Conservation (phyloP, 2,329 filamentous ascomycete species). For the Colletotrichum brevisporum region DNA sequence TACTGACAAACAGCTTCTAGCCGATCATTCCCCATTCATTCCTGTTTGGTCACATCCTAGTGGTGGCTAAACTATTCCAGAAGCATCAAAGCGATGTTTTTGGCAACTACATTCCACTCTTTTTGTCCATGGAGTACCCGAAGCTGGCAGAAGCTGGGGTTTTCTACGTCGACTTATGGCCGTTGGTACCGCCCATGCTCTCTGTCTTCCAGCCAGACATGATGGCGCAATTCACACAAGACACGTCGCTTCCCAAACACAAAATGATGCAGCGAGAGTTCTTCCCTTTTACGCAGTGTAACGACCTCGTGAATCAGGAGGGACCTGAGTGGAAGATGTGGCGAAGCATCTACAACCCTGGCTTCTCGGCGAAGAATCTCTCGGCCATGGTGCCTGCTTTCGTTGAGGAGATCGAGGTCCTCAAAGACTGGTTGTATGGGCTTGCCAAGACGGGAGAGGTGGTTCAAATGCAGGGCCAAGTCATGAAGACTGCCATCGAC, state of each 20-base stretch:
- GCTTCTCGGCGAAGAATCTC: slow-evolving; percentile 54
- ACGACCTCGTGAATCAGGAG: slow-evolving; percentile 50
- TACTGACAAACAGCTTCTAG: background rate
- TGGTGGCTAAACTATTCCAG: slow-evolving; percentile 37
- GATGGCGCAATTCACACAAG: slow-evolving; percentile 45
- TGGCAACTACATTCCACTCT: slow-evolving; percentile 46
- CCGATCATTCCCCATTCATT: slow-evolving; percentile 46
- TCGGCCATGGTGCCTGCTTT: slow-evolving; percentile 52
- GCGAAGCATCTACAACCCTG: slow-evolving; percentile 50
- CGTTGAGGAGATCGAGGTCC: slow-evolving; percentile 54
- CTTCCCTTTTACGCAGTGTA: slow-evolving; percentile 48
- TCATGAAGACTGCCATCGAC: slow-evolving; percentile 56
- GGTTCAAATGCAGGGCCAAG: slow-evolving; percentile 50
- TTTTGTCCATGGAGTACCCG: slow-evolving; percentile 10
- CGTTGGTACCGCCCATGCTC: slow-evolving; percentile 41
- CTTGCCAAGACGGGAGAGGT: background rate
- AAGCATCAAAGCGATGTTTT: slow-evolving; percentile 45
- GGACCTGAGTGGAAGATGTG: slow-evolving; percentile 47
- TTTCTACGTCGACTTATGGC: slow-evolving; percentile 48
- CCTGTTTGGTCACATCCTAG: slow-evolving; percentile 44
- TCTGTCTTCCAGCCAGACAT: slow-evolving; percentile 43
- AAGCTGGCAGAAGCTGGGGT: slow-evolving; percentile 43
- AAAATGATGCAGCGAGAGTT: slow-evolving; percentile 48
- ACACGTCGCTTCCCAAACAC: slow-evolving; percentile 43
- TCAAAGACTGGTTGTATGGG: slow-evolving; percentile 38